Percentiles rank a stretch among this genome's conserved stretches.
phyloP scores from a whole-genome alignment of 345 rosid species.

The Durio zibethinus region DNA sequence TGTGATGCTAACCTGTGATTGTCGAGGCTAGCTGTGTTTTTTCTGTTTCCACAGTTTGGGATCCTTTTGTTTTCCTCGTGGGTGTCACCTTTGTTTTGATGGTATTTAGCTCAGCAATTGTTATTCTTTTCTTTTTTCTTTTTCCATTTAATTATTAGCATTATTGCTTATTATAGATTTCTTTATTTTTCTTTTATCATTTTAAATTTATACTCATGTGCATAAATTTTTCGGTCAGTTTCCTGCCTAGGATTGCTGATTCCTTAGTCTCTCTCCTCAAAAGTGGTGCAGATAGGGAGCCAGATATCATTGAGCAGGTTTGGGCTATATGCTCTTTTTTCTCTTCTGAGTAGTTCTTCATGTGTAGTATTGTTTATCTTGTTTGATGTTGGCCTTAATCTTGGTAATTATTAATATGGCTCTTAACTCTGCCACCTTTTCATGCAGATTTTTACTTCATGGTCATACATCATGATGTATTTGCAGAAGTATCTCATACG shows the following conservation, averaged over 20 bases:
- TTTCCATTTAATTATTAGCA: background rate
- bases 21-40: background rate
- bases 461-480: conserved; percentile 64
- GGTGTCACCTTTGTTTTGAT: background rate
- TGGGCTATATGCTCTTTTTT: conserved; percentile 7
- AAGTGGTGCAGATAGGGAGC: conserved; percentile 79
- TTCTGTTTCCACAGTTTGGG: background rate
- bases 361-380: background rate
- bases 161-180: background rate
- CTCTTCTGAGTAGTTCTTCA: background rate
- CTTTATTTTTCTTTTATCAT: background rate
- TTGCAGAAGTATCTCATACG: conserved; percentile 62
- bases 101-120: background rate
- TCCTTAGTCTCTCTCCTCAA: conserved; percentile 58
- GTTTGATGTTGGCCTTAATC: background rate
- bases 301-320: conserved; percentile 94
- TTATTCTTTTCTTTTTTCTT: background rate
- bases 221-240: conserved; percentile 41
- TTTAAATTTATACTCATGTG: conserved; percentile 2
- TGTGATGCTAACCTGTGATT: background rate
- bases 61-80: background rate
- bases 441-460: conserved; percentile 70
- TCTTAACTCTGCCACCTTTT: conserved; percentile 11
- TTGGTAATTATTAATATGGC: background rate
- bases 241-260: conserved; percentile 59